phyloP scores from a whole-genome alignment of 345 rosid species.

The Orychophragmus violaceus region DNA sequence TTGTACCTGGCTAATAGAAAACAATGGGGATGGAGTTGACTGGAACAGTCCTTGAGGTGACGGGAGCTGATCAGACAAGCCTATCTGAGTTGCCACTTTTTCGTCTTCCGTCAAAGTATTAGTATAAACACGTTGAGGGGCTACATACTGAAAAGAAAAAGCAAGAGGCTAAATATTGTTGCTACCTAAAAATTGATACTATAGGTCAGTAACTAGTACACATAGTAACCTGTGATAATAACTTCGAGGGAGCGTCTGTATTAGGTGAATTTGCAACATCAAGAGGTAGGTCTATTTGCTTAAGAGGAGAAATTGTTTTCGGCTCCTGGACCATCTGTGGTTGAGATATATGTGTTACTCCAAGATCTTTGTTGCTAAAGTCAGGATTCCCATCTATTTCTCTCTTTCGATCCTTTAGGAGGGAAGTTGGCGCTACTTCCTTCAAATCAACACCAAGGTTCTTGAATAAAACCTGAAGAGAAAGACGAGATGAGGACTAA shows the following conservation, averaged over 20 bases:
- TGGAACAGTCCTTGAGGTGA: conserved; percentile 76
- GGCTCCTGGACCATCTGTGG: conserved; percentile 64
- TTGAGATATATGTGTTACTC: conserved; percentile 47
- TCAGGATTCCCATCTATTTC: conserved; percentile 98
- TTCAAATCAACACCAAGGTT: conserved; percentile 88
- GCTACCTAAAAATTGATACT: background rate
- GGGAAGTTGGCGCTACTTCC: conserved; percentile 80
- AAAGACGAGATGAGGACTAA: background rate
- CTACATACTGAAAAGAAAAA: conserved; percentile 49
- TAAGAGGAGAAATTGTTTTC: conserved; percentile 56
- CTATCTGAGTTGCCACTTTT: conserved; percentile 57
- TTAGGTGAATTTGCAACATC: conserved; percentile 54
- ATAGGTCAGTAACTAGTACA: background rate
- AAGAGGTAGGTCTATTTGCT: conserved; percentile 64
- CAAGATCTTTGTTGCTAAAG: conserved; percentile 87
- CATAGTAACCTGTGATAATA: conserved; percentile 65
- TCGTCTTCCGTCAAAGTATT: conserved; percentile 75
- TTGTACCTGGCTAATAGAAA: conserved; percentile 59
- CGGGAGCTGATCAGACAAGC: conserved; percentile 81
- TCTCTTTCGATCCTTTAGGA: conserved; percentile 84
- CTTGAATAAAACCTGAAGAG: conserved; percentile 73
- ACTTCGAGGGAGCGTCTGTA: conserved; percentile 54
- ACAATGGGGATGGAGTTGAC: conserved; percentile 63
- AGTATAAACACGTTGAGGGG: conserved; percentile 58
- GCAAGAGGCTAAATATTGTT: background rate